Evolutionary conservation across 768 basidiomycete species (phyloP).

Genomic region (Tylopilus rubrobrunneus): DNA sequence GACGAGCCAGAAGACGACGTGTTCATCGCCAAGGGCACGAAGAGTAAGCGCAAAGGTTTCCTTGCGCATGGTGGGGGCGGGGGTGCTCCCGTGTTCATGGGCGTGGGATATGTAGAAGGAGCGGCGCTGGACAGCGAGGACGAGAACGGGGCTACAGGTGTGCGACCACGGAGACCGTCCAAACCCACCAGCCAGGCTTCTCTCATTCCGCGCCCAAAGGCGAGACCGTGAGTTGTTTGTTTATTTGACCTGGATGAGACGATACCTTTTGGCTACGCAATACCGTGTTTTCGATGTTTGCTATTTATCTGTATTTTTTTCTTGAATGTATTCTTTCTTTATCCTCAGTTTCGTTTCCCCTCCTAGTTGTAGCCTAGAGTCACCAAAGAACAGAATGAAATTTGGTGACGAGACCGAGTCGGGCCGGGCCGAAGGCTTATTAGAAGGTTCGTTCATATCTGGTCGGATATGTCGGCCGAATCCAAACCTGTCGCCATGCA

Average conservation of each 20-base stretch:
- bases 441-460: too few species aligned
- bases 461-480: neutral
- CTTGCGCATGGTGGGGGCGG: constrained; percentile 74
- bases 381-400: too few species aligned
- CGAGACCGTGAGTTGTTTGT: constrained; percentile 9
- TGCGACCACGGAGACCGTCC: neutral
- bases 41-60: constrained; percentile 55
- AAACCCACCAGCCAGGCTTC: constrained; percentile 17
- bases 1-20: constrained; percentile 42
- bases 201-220: constrained; percentile 25
- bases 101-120: constrained; percentile 62
- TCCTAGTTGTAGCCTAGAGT: too few species aligned
- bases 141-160: neutral
- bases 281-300: neutral
- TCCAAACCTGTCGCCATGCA: neutral
- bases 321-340: constrained; percentile 5
- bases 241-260: neutral
- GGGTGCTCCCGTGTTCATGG: constrained; percentile 68
- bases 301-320: constrained; percentile 28
- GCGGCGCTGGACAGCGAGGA: constrained; percentile 32
- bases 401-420: too few species aligned
- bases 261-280: constrained; percentile 6
- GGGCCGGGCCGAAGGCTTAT: too few species aligned
- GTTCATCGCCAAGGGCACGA: constrained; percentile 52
- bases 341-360: neutral